Evolutionary conservation across 2,329 filamentous ascomycete species (phyloP), one percentile per base, ranked within the genome.

Genomic region (Alternaria sp.): DNA sequence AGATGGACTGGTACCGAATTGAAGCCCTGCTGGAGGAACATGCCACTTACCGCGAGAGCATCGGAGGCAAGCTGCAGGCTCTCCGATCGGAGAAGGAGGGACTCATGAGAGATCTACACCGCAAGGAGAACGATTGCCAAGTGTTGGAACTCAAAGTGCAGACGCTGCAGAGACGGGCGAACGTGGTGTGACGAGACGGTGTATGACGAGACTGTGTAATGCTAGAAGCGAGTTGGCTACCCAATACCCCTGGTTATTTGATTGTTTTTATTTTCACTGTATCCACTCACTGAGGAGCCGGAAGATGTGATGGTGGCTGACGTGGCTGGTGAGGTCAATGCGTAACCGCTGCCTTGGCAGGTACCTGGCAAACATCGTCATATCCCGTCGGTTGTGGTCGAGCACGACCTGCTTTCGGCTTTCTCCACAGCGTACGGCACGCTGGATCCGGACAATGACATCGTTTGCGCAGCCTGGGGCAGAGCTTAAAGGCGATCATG

Each of bases 11-110:
- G 75, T 74, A 74, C 50, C 71, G 75, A 21, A 68, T 81, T 13
- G 80, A 82, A 54, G 73, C 72, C n/a, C 67, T 82, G 30, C 75
- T 81, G 43, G 80, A 81, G 49, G 80, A 81, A 50, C 78, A 81
- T 58, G 71, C 78, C 2, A 74, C 61, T 46, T 80, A 81, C 60
- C 71, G 80, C 7, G 80, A 82, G 70, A 74, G 69, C 54, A 73
- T 79, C 36, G 80, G 78, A 3, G 71, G 70, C 7, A 78, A 73
- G 66, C 59, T 81, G 56, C 79, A 81, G 64, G 72, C 74, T 17
- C 67, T 82, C n/a, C 65, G 80, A 40, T 76, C 73, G 4, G 80
- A 82, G 66, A 82, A 82, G 70, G 80, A 82, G 69, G 62, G 55
- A 3, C 64, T 82, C 63, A 78, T 80, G 68, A 77, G 66, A 60